Base-by-base conservation (phyloP, 345 rosid species). In the Rhodamnia argentea region DNA sequence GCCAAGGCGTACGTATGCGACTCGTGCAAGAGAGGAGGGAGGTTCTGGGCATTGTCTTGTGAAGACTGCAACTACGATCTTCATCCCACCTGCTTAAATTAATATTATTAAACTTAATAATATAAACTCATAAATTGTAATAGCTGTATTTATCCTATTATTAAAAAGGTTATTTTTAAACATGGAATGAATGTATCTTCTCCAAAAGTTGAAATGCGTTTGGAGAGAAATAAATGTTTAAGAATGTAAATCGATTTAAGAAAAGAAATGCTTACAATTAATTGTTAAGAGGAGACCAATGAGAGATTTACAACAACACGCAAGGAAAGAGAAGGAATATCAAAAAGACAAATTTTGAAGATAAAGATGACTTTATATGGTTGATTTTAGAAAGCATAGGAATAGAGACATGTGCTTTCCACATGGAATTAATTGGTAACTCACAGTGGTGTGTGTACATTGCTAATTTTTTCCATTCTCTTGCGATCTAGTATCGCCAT, bases 21-120 rank as follows among this genome's bases (percentile, higher is more conserved):
- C 84, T 90, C 60, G 52, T 94, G 96, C 89, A 93, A 90, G 86
- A 87, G 86, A 82, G 92, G 88, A 87, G 97, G 97, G 44, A 89
- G 91, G 92, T 95, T 93, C 86, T 95, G 98, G 98, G 91, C 98
- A 26, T 93, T 94, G 86, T 93, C 96, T 20, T 95, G 97, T 50
- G 89, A 90, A 54, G 94, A 90, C 57, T 94, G 97, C 42, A 92
- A 95, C 87, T 94, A 94, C 70, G 97, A 95, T 78, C 98, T 94
- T 86, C 98, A 95, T 88, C 98, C 97, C 27, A 86, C 90, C 47
- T 93, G 98, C 88, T 89, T 91, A 75, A 92, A 91, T 85, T 89
- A 90, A 50, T 50, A 50, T 44, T 44, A 44, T 4, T 44, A 3
- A 47, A 1, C 51, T 47, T 47, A 88, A 60, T 87, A 83, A 60